phyloP scores from a whole-genome alignment of 345 rosid species.

The Salix dunnii region DNA sequence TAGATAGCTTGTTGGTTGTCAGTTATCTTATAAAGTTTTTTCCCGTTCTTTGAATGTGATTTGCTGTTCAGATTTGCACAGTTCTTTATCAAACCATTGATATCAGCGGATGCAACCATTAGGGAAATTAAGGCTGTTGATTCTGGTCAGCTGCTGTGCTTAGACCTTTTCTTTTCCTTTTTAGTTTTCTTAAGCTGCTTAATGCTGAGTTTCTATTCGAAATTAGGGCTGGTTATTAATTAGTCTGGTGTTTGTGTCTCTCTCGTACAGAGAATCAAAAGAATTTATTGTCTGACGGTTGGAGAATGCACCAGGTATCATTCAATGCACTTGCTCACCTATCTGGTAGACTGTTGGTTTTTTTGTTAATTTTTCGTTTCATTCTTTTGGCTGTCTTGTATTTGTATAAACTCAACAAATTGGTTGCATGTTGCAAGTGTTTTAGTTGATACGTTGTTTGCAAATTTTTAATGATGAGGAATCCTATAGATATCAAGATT shows the following conservation, averaged over 20 bases:
- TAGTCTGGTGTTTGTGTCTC: constrained; percentile 4
- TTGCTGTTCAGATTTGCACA: constrained; percentile 64
- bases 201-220: neutral
- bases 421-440: too few species aligned
- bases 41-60: constrained; percentile 19
- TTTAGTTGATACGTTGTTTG: too few species aligned
- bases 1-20: constrained; percentile 3
- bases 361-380: neutral
- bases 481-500: too few species aligned
- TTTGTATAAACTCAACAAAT: too few species aligned
- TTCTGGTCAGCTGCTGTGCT: constrained; percentile 55
- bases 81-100: constrained; percentile 84
- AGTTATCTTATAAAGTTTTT: constrained; percentile 6
- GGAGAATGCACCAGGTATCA: constrained; percentile 86
- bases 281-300: constrained; percentile 69
- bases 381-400: neutral
- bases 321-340: neutral
- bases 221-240: neutral
- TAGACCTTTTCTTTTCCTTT: neutral
- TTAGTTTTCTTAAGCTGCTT: neutral
- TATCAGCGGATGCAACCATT: constrained; percentile 87
- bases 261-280: constrained; percentile 76
- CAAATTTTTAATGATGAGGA: too few species aligned
- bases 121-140: constrained; percentile 95
- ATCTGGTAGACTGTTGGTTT: neutral